A percentile compares a stretch with the other conserved stretches of the same genome.
phyloP scores from a whole-genome alignment of 257 asterid genomes.

The Euphrasia confusa region DNA sequence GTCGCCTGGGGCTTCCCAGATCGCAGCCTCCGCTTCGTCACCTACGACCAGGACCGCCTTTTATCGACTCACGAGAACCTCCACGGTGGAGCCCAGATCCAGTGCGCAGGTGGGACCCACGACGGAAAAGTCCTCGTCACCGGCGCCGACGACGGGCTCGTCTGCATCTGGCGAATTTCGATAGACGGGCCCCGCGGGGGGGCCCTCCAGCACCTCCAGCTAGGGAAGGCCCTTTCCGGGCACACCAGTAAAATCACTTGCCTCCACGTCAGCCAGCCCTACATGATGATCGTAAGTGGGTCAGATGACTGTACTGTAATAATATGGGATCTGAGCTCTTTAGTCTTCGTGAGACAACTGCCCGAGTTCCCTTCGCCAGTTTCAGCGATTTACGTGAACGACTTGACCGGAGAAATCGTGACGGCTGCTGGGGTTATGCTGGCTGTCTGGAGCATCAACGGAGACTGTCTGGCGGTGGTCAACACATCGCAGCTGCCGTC shows the following conservation, averaged over 20 bases:
- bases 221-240: conserved; percentile 83
- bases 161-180: conserved; percentile 81
- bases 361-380: conserved; percentile 85
- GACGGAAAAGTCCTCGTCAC: conserved; percentile 86
- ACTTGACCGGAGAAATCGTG: conserved; percentile 77
- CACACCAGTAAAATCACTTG: conserved; percentile 84
- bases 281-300: conserved; percentile 96
- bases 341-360: conserved; percentile 81
- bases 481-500: conserved; percentile 98
- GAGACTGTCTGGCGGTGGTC: conserved; percentile 90
- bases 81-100: conserved; percentile 96
- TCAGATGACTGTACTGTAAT: conserved; percentile 90
- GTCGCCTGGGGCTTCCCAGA: conserved; percentile 98
- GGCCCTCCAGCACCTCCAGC: conserved; percentile 45
- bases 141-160: conserved; percentile 88
- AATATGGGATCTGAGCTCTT: conserved; percentile 91
- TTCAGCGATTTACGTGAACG: conserved; percentile 82
- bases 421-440: conserved; percentile 96
- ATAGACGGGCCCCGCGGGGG: conserved; percentile 80
- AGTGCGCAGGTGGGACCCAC: conserved; percentile 81
- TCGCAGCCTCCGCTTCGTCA: conserved; percentile 79
- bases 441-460: conserved; percentile 92
- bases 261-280: conserved; percentile 87
- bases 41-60: conserved; percentile 87
- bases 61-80: conserved; percentile 93